Conservation (phyloP, 208 protist species). For the Trichomonas gallinae region DNA sequence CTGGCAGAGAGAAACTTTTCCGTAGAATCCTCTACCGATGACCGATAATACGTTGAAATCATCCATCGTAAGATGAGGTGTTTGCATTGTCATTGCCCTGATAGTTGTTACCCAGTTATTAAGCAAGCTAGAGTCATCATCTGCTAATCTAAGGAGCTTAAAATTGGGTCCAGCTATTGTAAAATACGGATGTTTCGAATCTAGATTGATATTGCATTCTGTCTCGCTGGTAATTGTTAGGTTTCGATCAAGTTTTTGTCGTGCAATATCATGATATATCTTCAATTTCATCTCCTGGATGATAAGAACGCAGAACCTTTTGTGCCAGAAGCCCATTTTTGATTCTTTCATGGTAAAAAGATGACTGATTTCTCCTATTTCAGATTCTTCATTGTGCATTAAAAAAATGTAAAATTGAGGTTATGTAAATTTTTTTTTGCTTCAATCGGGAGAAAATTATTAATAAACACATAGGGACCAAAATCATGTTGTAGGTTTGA, state of each 20-base stretch:
- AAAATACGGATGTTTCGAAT: not conserved
- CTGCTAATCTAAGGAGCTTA: not conserved
- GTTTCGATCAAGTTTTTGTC: not conserved
- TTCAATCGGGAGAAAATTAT: too few species aligned
- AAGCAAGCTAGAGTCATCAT: not conserved
- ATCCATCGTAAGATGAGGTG: not conserved
- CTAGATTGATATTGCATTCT: too few species aligned
- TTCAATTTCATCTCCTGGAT: not conserved
- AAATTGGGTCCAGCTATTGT: not conserved
- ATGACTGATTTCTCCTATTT: too few species aligned
- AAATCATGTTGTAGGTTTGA: too few species aligned
- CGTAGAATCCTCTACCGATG: not conserved
- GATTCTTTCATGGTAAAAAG: not conserved
- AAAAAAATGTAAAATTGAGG: too few species aligned
- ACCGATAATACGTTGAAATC: not conserved
- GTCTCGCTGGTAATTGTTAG: not conserved
- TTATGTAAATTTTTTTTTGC: too few species aligned
- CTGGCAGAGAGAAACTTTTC: not conserved
- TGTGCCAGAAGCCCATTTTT: not conserved
- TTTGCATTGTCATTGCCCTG: not conserved
- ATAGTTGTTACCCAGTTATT: not conserved
- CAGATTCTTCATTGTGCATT: too few species aligned
- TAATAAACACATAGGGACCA: too few species aligned
- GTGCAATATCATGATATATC: not conserved
- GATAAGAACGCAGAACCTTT: not conserved